Conservation (phyloP, 352 stramenopile species). For the Phytophthora fragariaefolia region DNA sequence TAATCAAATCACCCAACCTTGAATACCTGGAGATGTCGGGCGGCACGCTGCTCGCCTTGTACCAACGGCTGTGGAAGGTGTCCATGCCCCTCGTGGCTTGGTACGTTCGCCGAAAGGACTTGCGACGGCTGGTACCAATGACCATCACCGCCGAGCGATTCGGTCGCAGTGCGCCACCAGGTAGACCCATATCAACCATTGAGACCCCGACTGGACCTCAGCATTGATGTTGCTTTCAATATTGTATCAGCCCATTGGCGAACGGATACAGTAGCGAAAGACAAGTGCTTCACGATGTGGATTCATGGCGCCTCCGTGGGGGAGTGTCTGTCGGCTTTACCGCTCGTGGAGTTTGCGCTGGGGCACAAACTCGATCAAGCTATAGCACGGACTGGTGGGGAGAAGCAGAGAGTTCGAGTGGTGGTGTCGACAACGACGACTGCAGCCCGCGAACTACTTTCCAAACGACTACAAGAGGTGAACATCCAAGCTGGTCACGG, state of each 20-base stretch:
- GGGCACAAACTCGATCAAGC: slow-evolving; percentile 17
- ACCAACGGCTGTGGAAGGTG: slow-evolving; percentile 59
- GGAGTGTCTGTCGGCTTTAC: slow-evolving; percentile 73
- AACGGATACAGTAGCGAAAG: background rate
- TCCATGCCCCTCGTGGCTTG: slow-evolving; percentile 60
- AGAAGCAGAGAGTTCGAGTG: slow-evolving; percentile 44
- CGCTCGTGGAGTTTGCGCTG: slow-evolving; percentile 63
- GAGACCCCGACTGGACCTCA: too few relatives aligned
- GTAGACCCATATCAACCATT: slow-evolving; percentile 20
- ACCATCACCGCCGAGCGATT: slow-evolving; percentile 61
- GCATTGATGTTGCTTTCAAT: too few relatives aligned
- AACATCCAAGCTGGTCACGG: background rate
- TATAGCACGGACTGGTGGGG: background rate
- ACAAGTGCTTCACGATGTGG: slow-evolving; percentile 54
- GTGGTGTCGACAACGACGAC: slow-evolving; percentile 78
- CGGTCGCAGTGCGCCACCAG: slow-evolving; percentile 43
- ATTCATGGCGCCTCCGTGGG: slow-evolving; percentile 81
- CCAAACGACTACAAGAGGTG: slow-evolving; percentile 30
- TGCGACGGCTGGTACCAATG: slow-evolving; percentile 37
- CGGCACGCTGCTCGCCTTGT: slow-evolving; percentile 36
- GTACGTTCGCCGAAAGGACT: slow-evolving; percentile 64
- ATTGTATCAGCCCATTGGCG: slow-evolving; percentile 26
- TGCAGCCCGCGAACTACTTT: slow-evolving; percentile 54
- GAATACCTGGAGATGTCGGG: too few relatives aligned
- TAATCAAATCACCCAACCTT: too few relatives aligned